A percentile compares a stretch with the other conserved stretches of the same genome.
Conservation (phyloP, 306 rosid species). For the Pueraria montana region DNA sequence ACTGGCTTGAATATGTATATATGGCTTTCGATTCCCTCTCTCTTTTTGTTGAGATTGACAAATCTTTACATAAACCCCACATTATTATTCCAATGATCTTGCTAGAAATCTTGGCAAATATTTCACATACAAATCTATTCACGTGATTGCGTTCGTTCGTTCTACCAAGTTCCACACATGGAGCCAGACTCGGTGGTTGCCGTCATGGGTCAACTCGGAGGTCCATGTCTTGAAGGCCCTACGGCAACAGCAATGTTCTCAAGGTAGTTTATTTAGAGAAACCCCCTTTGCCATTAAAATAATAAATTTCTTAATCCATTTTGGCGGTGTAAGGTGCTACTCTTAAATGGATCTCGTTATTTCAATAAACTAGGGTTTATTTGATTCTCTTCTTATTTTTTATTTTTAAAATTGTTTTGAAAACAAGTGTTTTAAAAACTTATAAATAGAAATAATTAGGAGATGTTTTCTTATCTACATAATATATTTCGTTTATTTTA, state of each 20-base stretch:
- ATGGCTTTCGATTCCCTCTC: too few species aligned
- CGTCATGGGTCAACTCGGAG: constrained; percentile 39
- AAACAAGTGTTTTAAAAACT: too few species aligned
- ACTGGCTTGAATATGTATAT: not conserved
- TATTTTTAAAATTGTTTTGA: too few species aligned
- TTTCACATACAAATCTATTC: constrained; percentile 32
- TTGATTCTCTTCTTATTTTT: too few species aligned
- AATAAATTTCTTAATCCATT: constrained; percentile 5
- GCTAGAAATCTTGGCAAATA: constrained; percentile 11
- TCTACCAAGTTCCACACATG: constrained; percentile 42
- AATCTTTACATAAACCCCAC: constrained; percentile 15
- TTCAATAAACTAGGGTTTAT: too few species aligned
- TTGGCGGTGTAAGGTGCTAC: not conserved
- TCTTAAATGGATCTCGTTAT: not conserved
- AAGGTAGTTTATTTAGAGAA: constrained; percentile 12
- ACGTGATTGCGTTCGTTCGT: constrained; percentile 36
- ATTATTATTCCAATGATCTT: not conserved
- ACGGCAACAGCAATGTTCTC: constrained; percentile 42
- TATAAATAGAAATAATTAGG: too few species aligned
- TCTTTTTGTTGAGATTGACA: constrained; percentile 11
- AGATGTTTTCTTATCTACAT: too few species aligned
- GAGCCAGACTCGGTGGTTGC: constrained; percentile 8
- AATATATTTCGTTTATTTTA: too few species aligned
- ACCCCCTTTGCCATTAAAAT: constrained; percentile 44
- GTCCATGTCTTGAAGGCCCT: constrained; percentile 51